phyloP scores from a whole-genome alignment of 345 rosid genomes.

The Clarkia xantiana region DNA sequence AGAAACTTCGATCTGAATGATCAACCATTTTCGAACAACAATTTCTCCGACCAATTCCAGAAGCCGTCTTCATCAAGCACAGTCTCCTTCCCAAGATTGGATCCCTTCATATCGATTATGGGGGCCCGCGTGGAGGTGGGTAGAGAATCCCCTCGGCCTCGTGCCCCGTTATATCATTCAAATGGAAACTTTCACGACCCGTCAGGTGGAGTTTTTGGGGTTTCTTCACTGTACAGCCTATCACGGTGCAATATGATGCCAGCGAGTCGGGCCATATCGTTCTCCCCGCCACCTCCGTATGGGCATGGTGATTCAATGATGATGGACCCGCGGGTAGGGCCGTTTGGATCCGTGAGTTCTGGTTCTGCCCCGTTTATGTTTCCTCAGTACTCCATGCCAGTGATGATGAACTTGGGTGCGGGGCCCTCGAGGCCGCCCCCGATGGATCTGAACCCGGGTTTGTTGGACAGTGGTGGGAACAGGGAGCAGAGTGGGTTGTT shows the following conservation, averaged over 20 bases:
- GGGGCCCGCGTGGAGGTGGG: slow-evolving; percentile 62
- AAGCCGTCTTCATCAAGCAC: slow-evolving; percentile 23
- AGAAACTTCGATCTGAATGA: slow-evolving; percentile 92
- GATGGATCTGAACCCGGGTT: slow-evolving; percentile 60
- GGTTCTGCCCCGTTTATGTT: slow-evolving; percentile 38
- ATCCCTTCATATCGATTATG: slow-evolving; percentile 55
- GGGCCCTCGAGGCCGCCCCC: slow-evolving; percentile 35
- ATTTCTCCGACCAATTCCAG: slow-evolving; percentile 33
- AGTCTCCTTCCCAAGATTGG: slow-evolving; percentile 21
- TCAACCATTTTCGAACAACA: slow-evolving; percentile 35
- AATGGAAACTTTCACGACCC: slow-evolving; percentile 46
- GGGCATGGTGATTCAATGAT: slow-evolving; percentile 40
- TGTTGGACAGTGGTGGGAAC: slow-evolving; percentile 45
- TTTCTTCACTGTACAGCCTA: slow-evolving; percentile 34
- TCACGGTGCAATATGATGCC: slow-evolving; percentile 46
- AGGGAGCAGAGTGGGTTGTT: slow-evolving; percentile 27
- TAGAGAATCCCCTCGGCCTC: slow-evolving; percentile 38
- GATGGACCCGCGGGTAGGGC: slow-evolving; percentile 34
- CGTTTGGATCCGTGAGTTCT: slow-evolving; percentile 49
- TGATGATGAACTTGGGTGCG: slow-evolving; percentile 55
- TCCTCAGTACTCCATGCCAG: slow-evolving; percentile 33
- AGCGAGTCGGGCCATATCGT: slow-evolving; percentile 36
- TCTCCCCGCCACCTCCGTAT: slow-evolving; percentile 41
- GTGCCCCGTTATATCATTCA: slow-evolving; percentile 23
- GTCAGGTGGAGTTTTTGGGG: slow-evolving; percentile 37